Base-by-base conservation (phyloP, 805 yeast genomes). In the Clavispora vitiphila region DNA sequence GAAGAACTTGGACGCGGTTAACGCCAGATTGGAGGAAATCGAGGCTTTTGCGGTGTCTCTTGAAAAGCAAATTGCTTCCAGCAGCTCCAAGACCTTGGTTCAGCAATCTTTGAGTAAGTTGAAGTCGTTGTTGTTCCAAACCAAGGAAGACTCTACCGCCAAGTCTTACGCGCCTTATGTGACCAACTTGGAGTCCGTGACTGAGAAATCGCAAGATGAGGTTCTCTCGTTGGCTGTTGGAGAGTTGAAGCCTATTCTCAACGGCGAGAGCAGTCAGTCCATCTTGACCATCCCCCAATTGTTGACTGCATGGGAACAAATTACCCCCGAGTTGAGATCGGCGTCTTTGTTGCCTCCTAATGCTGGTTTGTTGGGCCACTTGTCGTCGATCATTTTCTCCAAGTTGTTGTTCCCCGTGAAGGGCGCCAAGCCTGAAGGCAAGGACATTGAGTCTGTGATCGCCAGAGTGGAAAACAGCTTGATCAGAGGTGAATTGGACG, bases 331-430 rank as follows among this genome's bases (percentile, higher is more conserved):
- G 66, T 78, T 93, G 58, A 82, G 96, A 63, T 79, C 88, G 23
- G 90, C 95, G 7, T 81, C 96, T 4, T 69, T 93, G 53, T 77
- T 90, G 47, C 97, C 98, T 41, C 95, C 95, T 53, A 86, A 91
- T 57, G 96, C 99, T 20, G 99, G 99, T 57, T 76, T 93, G 41
- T 77, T 91, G 54, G 98, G 96, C 23, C 96, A 93, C 64, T 62
- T 89, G 34, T 76, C 95, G 6, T 90, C 98, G 14, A 72, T 75
- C 50, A 42, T 88, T 8, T 85, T 90, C 59, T 83, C 95, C 26
- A 78, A 76, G 53, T 73, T 90, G 46, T 74, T 91, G 55, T 74
- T 87, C 55, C 73, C 84, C 22, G 93, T 89, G 60, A 71, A 77
- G 46, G 98, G 98, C 35, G 67, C 78, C 43, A 67, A 65, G 54